phyloP scores from a whole-genome alignment of 495 filamentous ascomycete species.

The Neurospora sp. region DNA sequence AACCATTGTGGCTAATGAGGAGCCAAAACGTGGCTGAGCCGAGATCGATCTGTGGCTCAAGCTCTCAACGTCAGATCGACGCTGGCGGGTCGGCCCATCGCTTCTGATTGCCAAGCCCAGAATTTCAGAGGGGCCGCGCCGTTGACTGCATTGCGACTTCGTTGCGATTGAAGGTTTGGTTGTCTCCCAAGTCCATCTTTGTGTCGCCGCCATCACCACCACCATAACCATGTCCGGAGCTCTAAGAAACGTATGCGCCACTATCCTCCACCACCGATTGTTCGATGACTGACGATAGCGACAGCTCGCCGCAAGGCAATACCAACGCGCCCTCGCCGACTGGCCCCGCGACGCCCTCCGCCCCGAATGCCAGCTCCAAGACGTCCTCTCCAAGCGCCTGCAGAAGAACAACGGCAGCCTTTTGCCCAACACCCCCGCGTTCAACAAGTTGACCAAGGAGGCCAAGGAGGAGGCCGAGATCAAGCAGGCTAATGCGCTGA shows the following conservation, averaged over 20 bases:
- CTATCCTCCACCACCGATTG: too few species aligned
- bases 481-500: conserved; percentile 61
- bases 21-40: not conserved
- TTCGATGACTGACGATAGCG: too few species aligned
- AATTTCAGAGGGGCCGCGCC: not conserved
- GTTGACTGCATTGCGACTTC: not conserved
- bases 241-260: not conserved
- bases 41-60: not conserved
- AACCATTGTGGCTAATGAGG: not conserved
- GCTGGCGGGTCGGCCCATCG: not conserved
- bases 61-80: not conserved
- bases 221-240: conserved; percentile 15
- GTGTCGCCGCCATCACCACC: not conserved
- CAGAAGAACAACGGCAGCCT: conserved; percentile 36
- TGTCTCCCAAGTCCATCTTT: not conserved
- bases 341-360: conserved; percentile 76
- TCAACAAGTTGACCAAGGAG: not conserved
- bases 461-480: conserved; percentile 24
- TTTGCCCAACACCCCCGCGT: conserved; percentile 14
- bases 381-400: conserved; percentile 54
- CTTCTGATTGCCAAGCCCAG: not conserved
- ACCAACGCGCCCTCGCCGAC: conserved; percentile 56
- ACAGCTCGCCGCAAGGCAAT: conserved; percentile 11
- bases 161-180: not conserved
- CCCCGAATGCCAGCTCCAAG: conserved; percentile 65